phyloP scores from a whole-genome alignment of 169 alveolate species.

The Babesia ovis region DNA sequence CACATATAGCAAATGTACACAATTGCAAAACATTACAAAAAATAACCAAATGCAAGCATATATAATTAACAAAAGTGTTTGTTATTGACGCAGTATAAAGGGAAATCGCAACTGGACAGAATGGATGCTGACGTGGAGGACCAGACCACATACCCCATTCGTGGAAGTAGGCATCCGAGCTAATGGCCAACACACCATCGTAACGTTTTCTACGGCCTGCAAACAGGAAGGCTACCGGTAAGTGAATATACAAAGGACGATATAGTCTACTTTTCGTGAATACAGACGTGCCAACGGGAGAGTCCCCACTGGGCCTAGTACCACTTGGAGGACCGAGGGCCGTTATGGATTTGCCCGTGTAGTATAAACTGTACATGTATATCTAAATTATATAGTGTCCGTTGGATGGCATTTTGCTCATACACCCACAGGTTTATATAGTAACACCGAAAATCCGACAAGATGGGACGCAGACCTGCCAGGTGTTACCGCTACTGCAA shows the following conservation, averaged over 20 bases:
- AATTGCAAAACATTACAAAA: too few relatives aligned
- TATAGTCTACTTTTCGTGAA: background rate
- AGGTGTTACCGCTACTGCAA: constrained; percentile 98
- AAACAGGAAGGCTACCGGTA: constrained; percentile 10
- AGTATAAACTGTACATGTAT: too few relatives aligned
- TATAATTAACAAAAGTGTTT: too few relatives aligned
- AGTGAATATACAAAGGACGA: background rate
- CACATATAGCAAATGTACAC: too few relatives aligned
- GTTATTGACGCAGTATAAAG: too few relatives aligned
- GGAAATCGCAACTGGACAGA: background rate
- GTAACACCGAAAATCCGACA: constrained; percentile 4
- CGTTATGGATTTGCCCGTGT: too few relatives aligned
- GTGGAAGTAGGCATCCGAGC: background rate
- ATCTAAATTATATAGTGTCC: too few relatives aligned
- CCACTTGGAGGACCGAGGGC: background rate
- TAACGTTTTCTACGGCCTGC: background rate
- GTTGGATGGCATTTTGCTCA: background rate
- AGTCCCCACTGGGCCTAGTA: constrained; percentile 7
- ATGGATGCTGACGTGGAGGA: background rate
- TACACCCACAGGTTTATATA: constrained; percentile 4
- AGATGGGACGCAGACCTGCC: constrained; percentile 99
- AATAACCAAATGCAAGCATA: too few relatives aligned
- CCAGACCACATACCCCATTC: constrained; percentile 10
- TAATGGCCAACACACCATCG: background rate
- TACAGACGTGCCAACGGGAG: background rate